These are phyloP conservation scores for Fusarium sublunatum DNA, from an alignment of 2,329 filamentous ascomycete species.

Conservation along the genomic window DNA sequence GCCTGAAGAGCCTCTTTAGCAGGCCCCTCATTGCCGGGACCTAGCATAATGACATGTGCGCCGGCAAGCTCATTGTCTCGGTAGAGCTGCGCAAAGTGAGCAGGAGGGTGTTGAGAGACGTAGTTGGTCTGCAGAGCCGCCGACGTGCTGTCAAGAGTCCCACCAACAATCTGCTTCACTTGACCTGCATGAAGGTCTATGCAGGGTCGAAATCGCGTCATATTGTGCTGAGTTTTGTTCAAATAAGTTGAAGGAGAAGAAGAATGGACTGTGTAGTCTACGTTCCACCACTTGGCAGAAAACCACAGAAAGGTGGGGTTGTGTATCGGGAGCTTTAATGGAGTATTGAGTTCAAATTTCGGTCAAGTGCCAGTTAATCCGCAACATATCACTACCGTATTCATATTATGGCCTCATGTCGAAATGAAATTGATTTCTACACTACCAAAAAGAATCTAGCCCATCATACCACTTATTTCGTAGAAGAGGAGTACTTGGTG, in stretches of 20 bases:
- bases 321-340: background rate
- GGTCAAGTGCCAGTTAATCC: too few species aligned
- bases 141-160: constrained; percentile 79
- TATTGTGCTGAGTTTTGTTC: constrained; percentile 51
- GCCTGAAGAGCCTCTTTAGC: constrained; percentile 79
- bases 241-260: constrained; percentile 10
- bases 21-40: constrained; percentile 84
- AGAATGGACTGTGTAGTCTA: constrained; percentile 12
- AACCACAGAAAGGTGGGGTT: constrained; percentile 36
- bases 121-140: constrained; percentile 87
- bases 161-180: constrained; percentile 98
- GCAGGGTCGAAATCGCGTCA: constrained; percentile 96
- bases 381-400: too few species aligned
- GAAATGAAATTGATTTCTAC: too few species aligned
- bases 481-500: constrained; percentile 99
- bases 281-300: constrained; percentile 24
- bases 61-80: constrained; percentile 77
- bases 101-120: constrained; percentile 84
- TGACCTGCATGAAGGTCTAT: constrained; percentile 98
- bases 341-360: too few species aligned
- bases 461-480: constrained; percentile 80
- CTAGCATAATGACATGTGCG: constrained; percentile 96
- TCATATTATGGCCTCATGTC: too few species aligned
- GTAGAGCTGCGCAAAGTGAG: constrained; percentile 86
- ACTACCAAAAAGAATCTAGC: background rate